Conservation (phyloP, 345 rosid genomes). For the Pseudoturritis turrita region DNA sequence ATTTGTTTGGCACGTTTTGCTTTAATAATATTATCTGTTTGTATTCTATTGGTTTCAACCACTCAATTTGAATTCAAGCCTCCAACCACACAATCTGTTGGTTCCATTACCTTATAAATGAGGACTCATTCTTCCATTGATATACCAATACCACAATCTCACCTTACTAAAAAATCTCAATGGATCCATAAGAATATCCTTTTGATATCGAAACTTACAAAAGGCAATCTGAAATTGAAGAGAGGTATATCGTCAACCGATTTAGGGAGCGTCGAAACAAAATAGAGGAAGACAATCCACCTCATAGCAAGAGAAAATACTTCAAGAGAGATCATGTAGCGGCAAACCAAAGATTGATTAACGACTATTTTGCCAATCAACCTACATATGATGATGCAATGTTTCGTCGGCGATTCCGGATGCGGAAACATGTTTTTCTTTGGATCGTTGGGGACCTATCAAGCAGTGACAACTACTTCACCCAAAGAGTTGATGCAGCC, state of each 20-base stretch:
- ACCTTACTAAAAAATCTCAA: background rate
- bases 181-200: background rate
- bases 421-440: no score
- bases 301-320: background rate
- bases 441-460: no score
- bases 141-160: background rate
- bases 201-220: background rate
- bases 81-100: no score
- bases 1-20: no score
- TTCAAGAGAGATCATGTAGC: background rate
- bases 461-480: no score
- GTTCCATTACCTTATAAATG: background rate
- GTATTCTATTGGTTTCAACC: background rate
- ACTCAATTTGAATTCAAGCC: no score
- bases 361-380: no score
- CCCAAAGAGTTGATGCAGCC: no score
- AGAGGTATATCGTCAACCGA: background rate
- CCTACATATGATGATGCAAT: no score
- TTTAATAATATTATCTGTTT: no score
- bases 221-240: no score
- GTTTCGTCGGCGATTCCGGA: no score
- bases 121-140: background rate
- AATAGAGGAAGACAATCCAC: background rate
- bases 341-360: background rate
- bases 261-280: background rate